Conservation (phyloP, 2,329 filamentous ascomycete genomes). For the Cadophora gregata region DNA sequence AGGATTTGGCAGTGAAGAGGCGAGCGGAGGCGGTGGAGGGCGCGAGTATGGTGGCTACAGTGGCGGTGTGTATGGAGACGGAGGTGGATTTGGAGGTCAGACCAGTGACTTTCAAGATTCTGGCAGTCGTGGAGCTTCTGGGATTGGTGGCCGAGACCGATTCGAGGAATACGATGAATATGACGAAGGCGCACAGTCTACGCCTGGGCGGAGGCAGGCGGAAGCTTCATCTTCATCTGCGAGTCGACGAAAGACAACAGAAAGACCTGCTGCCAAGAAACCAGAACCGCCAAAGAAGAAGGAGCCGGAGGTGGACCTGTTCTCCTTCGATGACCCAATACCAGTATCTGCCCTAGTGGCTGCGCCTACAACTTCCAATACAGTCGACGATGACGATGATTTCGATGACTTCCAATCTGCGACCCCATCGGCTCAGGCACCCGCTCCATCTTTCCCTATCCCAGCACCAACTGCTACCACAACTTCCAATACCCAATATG, state of each 20-base stretch:
- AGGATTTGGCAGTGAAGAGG: slow-evolving; percentile 84
- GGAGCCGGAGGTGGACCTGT: slow-evolving; percentile 88
- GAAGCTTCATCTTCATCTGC: slow-evolving; percentile 37
- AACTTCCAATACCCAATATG: slow-evolving; percentile 71
- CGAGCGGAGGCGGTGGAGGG: slow-evolving; percentile 64
- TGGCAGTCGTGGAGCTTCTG: slow-evolving; percentile 34
- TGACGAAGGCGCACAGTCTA: slow-evolving; percentile 71
- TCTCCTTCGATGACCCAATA: slow-evolving; percentile 85
- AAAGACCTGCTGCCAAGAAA: slow-evolving; percentile 60
- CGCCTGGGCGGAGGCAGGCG: slow-evolving; percentile 50
- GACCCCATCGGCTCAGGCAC: slow-evolving; percentile 57
- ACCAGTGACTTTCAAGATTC: slow-evolving; percentile 72
- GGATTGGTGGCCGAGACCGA: slow-evolving; percentile 64
- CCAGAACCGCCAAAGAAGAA: slow-evolving; percentile 77
- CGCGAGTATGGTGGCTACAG: slow-evolving; percentile 69
- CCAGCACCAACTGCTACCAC: slow-evolving; percentile 56
- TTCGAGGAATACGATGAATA: slow-evolving; percentile 99
- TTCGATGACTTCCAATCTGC: slow-evolving; percentile 98
- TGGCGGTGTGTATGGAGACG: slow-evolving; percentile 89
- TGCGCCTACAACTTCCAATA: slow-evolving; percentile 50
- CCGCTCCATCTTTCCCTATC: slow-evolving; percentile 48
- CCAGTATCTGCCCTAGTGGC: slow-evolving; percentile 50
- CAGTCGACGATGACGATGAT: slow-evolving; percentile 73
- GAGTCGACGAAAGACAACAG: slow-evolving; percentile 49
- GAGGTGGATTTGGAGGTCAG: slow-evolving; percentile 88